Conservation (phyloP, 169 alveolate species). For the Cryptosporidium ryanae region DNA sequence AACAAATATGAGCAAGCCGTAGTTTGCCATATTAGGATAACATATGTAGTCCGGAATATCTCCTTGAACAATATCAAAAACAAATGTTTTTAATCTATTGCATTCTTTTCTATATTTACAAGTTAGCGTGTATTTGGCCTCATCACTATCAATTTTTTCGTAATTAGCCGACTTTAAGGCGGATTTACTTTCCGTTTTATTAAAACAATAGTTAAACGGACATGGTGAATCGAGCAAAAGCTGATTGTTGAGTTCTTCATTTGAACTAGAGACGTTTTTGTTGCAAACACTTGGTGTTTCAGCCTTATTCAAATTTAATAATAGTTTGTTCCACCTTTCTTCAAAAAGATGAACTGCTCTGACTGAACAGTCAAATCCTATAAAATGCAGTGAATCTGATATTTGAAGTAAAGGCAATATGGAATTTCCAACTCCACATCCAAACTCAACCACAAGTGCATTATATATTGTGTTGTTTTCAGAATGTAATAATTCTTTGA, state of each 20-base stretch:
- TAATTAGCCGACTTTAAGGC: conserved; percentile 10
- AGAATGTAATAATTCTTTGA: conserved; percentile 83
- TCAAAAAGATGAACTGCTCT: conserved; percentile 88
- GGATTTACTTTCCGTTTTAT: too few species aligned
- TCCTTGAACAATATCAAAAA: conserved; percentile 75
- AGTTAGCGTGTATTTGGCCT: conserved; percentile 67
- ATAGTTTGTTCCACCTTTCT: conserved; percentile 78
- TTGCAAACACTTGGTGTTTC: neutral
- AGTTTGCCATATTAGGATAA: conserved; percentile 82
- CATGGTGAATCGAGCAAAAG: conserved; percentile 35
- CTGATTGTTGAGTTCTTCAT: conserved; percentile 34
- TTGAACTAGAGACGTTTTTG: conserved; percentile 8
- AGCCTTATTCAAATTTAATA: conserved; percentile 64
- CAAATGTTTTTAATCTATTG: conserved; percentile 63
- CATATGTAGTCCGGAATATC: conserved; percentile 76
- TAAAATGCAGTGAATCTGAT: conserved; percentile 80
- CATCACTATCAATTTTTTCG: conserved; percentile 9
- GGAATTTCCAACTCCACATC: conserved; percentile 96
- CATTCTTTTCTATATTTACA: neutral
- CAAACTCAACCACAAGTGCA: conserved; percentile 85
- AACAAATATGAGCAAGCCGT: conserved; percentile 88
- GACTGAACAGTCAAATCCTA: conserved; percentile 91
- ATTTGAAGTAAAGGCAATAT: conserved; percentile 87
- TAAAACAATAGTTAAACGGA: conserved; percentile 62
- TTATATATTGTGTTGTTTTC: conserved; percentile 37